Base-by-base conservation (phyloP, 2,329 filamentous ascomycete species). In the Coniella vitis region DNA sequence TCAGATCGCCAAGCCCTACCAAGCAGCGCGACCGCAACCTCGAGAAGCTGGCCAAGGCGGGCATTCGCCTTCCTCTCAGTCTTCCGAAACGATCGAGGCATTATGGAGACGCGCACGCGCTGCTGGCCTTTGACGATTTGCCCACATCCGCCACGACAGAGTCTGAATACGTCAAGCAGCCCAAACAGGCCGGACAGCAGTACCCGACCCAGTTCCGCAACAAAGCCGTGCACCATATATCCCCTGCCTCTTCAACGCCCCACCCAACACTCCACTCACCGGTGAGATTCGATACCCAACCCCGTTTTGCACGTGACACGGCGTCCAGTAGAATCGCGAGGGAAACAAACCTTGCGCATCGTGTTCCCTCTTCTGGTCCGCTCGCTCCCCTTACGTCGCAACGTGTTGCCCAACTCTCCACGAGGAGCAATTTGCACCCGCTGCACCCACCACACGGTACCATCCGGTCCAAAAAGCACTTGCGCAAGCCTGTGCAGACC, bases 81-180 rank as follows among this genome's bases (percentile, higher is more conserved):
- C 86, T 84, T 63, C 89, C 89, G 3, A 75, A 79, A 32, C 75
- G 81, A 36, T 73, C 75, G 52, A 78, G 83, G 39, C 81, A 87
- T 59, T 98, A 94, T 68, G 93, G 93, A 12, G 89, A 96, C 64
- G 93, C 93, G 14, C 86, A 85, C 52, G 93, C 98, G 66, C 75
- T 98, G 31, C 91, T 97, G 57, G 83, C 79, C 2, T 97, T 98
- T 63, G 93, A 98, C 63, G 93, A 98, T 66, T 71, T 98, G 48
- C 91, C 91, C 1, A 97, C 90, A 0, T 96, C 90, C 14, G 81
- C 78, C 12, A 81, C 85, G 52, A 78, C 81, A 13, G 93, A 98
- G 67, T 89, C 83, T 54, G 86, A 81, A 58, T 98, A 81, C 61
- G 74, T 90, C 54, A 94, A 90, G 65, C 82, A 86, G 58, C 90